phyloP scores from a whole-genome alignment of 306 rosid genomes.

The Cyamopsis tetragonoloba region DNA sequence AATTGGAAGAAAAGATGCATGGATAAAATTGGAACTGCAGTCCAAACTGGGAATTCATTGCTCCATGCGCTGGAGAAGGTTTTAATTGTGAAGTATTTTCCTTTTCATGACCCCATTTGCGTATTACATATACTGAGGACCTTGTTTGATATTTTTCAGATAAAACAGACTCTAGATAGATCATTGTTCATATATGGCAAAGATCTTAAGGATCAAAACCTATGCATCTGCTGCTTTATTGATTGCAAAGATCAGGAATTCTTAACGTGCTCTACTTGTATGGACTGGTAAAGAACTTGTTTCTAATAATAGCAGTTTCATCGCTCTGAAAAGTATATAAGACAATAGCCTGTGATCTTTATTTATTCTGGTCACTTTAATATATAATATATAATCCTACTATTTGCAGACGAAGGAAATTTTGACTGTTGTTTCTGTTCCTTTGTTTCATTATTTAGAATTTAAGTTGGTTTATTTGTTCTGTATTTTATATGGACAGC shows the following conservation, averaged over 20 bases:
- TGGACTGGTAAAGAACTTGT: constrained; percentile 64
- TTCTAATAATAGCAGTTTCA: constrained; percentile 5
- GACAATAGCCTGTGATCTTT: constrained; percentile 7
- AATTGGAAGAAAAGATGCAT: constrained; percentile 72
- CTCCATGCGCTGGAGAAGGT: constrained; percentile 68
- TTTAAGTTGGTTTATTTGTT: constrained; percentile 17
- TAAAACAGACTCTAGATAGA: constrained; percentile 55
- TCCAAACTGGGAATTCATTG: constrained; percentile 50
- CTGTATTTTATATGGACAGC: constrained; percentile 49
- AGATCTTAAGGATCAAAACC: constrained; percentile 34
- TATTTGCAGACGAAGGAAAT: background rate
- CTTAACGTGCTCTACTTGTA: constrained; percentile 68
- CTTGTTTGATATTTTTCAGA: constrained; percentile 45
- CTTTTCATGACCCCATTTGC: background rate
- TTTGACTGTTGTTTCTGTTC: constrained; percentile 6
- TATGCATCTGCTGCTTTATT: constrained; percentile 49
- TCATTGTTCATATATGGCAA: constrained; percentile 51
- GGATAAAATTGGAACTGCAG: constrained; percentile 31
- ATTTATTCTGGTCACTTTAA: constrained; percentile 3
- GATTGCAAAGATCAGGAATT: constrained; percentile 43
- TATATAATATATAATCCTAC: no score
- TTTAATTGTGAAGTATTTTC: constrained; percentile 20
- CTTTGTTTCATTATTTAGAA: background rate
- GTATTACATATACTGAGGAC: constrained; percentile 1
- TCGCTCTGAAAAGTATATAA: constrained; percentile 6